phyloP scores from a whole-genome alignment of 2,329 filamentous ascomycete species.

The Aspergillus nomiae region DNA sequence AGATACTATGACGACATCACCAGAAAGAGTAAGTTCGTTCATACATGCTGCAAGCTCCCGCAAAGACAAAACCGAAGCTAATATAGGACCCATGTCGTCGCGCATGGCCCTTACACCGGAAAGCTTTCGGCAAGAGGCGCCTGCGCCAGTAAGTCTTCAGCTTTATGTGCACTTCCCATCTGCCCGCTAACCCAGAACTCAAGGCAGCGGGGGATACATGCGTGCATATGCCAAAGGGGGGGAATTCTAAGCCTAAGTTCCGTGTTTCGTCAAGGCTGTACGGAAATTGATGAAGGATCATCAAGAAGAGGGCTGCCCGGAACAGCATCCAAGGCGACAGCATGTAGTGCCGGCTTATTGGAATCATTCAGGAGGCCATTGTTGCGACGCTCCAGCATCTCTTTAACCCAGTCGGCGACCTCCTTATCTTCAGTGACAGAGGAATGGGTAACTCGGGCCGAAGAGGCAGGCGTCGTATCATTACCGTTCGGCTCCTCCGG shows the following conservation, averaged over 20 bases:
- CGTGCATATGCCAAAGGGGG: neutral
- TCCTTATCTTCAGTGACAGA: constrained; percentile 69
- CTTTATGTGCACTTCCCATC: constrained; percentile 3
- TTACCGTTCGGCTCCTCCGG: constrained; percentile 64
- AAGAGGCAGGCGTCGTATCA: constrained; percentile 40
- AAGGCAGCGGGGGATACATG: neutral
- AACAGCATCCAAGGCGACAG: constrained; percentile 78
- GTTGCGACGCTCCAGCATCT: constrained; percentile 67
- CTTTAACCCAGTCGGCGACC: constrained; percentile 81
- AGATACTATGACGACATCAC: constrained; percentile 2
- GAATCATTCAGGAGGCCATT: constrained; percentile 58
- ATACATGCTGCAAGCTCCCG: constrained; percentile 1
- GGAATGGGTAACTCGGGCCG: constrained; percentile 36
- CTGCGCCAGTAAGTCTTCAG: constrained; percentile 11
- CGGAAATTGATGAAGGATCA: constrained; percentile 21
- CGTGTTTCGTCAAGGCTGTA: neutral
- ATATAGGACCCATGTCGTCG: neutral
- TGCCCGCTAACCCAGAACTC: neutral
- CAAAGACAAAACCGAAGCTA: neutral
- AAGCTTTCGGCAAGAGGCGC: constrained; percentile 5
- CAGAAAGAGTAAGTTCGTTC: neutral
- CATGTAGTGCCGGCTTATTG: constrained; percentile 80
- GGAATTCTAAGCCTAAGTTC: neutral
- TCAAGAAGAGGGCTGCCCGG: constrained; percentile 41
- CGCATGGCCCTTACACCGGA: neutral